Conservation (phyloP, 345 rosid species). For the Eutrema heterophyllum region DNA sequence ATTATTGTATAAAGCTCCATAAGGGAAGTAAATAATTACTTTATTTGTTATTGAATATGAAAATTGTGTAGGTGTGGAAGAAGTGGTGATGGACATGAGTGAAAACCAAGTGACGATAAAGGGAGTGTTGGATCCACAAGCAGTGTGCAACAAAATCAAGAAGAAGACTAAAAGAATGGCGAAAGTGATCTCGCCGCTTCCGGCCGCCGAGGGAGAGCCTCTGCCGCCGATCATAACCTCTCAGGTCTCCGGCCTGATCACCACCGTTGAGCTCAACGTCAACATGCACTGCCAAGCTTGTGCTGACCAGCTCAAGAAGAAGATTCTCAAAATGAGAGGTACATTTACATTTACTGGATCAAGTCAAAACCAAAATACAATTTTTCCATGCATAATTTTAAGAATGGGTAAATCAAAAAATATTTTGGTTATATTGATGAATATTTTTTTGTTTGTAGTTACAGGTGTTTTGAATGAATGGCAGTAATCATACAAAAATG, state of each 20-base stretch:
- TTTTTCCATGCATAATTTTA: neutral
- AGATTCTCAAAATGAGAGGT: slow-evolving; percentile 97
- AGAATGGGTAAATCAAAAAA: neutral
- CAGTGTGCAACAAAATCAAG: slow-evolving; percentile 65
- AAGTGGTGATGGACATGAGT: slow-evolving; percentile 59
- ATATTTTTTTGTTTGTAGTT: neutral
- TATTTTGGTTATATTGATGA: neutral
- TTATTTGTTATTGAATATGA: neutral
- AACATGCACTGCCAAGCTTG: slow-evolving; percentile 97
- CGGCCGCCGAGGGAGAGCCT: slow-evolving; percentile 67
- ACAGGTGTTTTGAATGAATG: neutral
- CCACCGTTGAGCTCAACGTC: slow-evolving; percentile 75
- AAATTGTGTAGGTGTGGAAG: slow-evolving; percentile 70
- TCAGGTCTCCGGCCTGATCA: slow-evolving; percentile 54
- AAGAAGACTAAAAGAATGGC: slow-evolving; percentile 78
- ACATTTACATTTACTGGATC: neutral
- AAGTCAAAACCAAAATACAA: neutral
- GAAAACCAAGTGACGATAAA: slow-evolving; percentile 73
- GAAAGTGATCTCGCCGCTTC: slow-evolving; percentile 71
- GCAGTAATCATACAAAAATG: neutral
- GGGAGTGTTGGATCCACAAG: slow-evolving; percentile 80
- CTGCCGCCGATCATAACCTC: slow-evolving; percentile 60
- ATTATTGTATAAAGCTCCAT: neutral
- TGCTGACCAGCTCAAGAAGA: slow-evolving; percentile 81
- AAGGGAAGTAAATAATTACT: neutral